phyloP scores from a whole-genome alignment of 129 eudicot genomes.

The Kitagawia praeruptora region DNA sequence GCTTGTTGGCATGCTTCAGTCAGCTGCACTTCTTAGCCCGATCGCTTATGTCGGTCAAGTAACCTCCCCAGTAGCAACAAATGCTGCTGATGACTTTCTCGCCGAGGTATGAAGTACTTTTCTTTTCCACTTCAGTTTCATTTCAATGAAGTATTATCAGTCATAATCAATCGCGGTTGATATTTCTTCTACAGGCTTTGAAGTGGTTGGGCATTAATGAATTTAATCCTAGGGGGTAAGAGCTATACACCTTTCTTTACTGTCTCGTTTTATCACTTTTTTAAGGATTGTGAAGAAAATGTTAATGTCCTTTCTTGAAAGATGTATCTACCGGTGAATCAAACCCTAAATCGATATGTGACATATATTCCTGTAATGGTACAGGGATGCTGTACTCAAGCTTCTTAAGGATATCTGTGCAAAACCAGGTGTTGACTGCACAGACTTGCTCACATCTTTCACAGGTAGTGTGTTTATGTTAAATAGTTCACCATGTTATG shows the following conservation, averaged over 20 bases:
- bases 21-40: constrained; percentile 63
- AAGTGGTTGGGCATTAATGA: constrained; percentile 56
- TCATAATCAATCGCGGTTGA: constrained; percentile 4
- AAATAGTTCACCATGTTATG: no score
- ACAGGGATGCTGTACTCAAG: constrained; percentile 44
- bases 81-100: constrained; percentile 45
- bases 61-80: constrained; percentile 50
- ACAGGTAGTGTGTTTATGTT: constrained; percentile 32
- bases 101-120: constrained; percentile 30
- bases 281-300: background rate
- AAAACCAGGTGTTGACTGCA: constrained; percentile 46
- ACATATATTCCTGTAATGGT: background rate
- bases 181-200: constrained; percentile 30
- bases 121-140: background rate
- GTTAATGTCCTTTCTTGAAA: background rate
- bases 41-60: constrained; percentile 53
- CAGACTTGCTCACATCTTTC: constrained; percentile 48
- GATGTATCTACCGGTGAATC: background rate
- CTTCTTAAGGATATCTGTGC: constrained; percentile 42
- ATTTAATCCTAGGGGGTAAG: constrained; percentile 63
- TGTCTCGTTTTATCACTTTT: background rate
- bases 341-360: background rate
- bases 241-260: background rate
- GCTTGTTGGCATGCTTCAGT: constrained; percentile 45
- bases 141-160: background rate